Conservation (phyloP, 1,284 basidiomycete genomes). For the Ceratobasidium sp. region DNA sequence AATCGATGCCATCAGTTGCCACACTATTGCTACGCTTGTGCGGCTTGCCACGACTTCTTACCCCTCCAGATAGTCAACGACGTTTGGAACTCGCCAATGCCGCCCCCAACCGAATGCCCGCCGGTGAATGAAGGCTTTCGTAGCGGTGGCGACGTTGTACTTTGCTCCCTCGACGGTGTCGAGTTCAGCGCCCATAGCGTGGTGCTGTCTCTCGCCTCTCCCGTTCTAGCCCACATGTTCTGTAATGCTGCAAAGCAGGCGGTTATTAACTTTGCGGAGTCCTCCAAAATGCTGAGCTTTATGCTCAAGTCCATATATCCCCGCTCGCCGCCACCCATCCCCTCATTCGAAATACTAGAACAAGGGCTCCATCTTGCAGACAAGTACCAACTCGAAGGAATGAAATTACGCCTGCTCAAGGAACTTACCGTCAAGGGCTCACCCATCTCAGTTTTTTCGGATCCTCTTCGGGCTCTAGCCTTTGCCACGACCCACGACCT, state of each 20-base stretch:
- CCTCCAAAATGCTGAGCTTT: not conserved
- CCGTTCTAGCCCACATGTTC: conserved; percentile 43
- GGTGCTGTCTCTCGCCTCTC: conserved; percentile 37
- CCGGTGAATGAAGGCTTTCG: not conserved
- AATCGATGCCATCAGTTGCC: too few relatives aligned
- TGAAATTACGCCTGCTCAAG: conserved; percentile 1
- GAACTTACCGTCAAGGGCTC: not conserved
- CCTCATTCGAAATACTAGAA: conserved; percentile 1
- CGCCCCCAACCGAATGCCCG: not conserved
- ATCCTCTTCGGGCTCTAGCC: conserved; percentile 7
- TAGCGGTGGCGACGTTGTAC: conserved; percentile 32
- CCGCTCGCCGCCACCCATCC: not conserved
- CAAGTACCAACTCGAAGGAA: conserved; percentile 28
- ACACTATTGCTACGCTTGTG: too few relatives aligned
- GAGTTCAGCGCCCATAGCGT: conserved; percentile 40
- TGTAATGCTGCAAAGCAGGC: not conserved
- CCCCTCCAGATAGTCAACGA: too few relatives aligned
- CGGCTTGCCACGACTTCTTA: too few relatives aligned
- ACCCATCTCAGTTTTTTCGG: not conserved
- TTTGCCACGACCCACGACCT: not conserved
- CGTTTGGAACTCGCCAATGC: not conserved
- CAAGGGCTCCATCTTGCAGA: conserved; percentile 1
- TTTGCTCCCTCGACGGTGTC: conserved; percentile 40
- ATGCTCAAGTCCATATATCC: conserved; percentile 35
- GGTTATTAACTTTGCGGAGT: not conserved